A percentile compares a stretch with the other conserved stretches of the same genome.
These are phyloP conservation scores for Sanchytrium tribonematis DNA, from an alignment of 371 early-diverging fungal species.

Conservation along the genomic window DNA sequence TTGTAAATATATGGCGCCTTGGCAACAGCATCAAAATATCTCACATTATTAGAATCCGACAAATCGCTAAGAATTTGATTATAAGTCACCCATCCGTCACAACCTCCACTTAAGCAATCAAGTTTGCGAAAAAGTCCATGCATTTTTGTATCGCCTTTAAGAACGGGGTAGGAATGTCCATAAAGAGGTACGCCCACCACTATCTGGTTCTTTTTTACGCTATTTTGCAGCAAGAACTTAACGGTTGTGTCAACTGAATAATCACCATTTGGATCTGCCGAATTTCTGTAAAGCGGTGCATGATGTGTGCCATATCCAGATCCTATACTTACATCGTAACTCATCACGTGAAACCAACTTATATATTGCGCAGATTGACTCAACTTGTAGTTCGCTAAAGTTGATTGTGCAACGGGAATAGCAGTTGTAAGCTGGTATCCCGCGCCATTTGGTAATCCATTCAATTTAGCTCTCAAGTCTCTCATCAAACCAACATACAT, in stretches of 20 bases:
- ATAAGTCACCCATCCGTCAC: neutral
- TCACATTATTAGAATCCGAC: neutral
- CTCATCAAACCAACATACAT: slow-evolving; percentile 1
- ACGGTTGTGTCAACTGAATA: neutral
- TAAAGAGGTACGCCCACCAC: neutral
- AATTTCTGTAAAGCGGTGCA: neutral
- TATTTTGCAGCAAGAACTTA: neutral
- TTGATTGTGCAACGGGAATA: neutral
- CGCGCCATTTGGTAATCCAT: neutral
- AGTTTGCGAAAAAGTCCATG: neutral
- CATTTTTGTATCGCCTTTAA: neutral
- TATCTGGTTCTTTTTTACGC: neutral
- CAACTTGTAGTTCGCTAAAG: neutral
- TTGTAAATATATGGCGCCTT: neutral
- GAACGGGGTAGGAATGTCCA: neutral
- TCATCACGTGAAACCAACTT: neutral
- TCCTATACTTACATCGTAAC: neutral
- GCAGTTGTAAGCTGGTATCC: neutral
- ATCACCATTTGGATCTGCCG: neutral
- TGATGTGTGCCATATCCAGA: neutral
- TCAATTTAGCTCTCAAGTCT: neutral
- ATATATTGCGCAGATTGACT: neutral
- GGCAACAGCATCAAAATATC: neutral
- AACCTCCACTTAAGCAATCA: neutral
- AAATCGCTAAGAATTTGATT: neutral